phyloP scores from a whole-genome alignment of 1,139 yeast genomes.

The Sugiyamaella sp. region DNA sequence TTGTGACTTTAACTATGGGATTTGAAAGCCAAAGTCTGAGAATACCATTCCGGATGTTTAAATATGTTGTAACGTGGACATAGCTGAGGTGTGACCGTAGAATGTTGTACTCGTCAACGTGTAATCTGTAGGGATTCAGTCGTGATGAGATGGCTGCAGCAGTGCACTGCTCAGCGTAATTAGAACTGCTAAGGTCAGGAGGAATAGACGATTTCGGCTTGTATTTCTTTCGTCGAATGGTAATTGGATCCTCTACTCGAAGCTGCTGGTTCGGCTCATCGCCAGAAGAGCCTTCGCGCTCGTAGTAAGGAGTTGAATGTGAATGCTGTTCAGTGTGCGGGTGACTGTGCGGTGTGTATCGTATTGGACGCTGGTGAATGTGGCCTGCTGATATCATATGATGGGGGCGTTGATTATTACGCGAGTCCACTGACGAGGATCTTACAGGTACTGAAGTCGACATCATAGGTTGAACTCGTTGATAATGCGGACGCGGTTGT shows the following conservation, averaged over 20 bases:
- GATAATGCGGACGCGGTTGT: neutral
- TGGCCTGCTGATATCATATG: constrained; percentile 11
- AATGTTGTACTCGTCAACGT: constrained; percentile 43
- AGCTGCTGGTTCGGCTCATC: constrained; percentile 8
- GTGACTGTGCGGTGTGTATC: neutral
- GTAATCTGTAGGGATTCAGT: constrained; percentile 44
- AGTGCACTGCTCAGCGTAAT: constrained; percentile 47
- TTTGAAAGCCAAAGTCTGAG: constrained; percentile 49
- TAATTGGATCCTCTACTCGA: constrained; percentile 20
- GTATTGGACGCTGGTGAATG: constrained; percentile 7
- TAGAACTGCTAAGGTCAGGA: constrained; percentile 41
- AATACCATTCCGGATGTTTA: constrained; percentile 48
- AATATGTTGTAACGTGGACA: constrained; percentile 47
- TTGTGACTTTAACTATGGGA: constrained; percentile 47
- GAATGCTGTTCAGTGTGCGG: constrained; percentile 1
- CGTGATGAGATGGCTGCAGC: constrained; percentile 49
- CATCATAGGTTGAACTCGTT: constrained; percentile 3
- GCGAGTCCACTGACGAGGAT: constrained; percentile 18
- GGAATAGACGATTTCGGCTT: constrained; percentile 47
- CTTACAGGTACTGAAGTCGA: constrained; percentile 15
- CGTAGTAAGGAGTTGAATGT: constrained; percentile 12
- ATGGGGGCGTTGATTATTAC: constrained; percentile 2
- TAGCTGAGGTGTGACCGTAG: constrained; percentile 42
- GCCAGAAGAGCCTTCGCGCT: constrained; percentile 16
- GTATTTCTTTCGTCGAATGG: constrained; percentile 34